Evolutionary conservation across 345 rosid species (phyloP), one percentile per base, ranked within the genome.

Genomic region (Eucalyptus regnans): DNA sequence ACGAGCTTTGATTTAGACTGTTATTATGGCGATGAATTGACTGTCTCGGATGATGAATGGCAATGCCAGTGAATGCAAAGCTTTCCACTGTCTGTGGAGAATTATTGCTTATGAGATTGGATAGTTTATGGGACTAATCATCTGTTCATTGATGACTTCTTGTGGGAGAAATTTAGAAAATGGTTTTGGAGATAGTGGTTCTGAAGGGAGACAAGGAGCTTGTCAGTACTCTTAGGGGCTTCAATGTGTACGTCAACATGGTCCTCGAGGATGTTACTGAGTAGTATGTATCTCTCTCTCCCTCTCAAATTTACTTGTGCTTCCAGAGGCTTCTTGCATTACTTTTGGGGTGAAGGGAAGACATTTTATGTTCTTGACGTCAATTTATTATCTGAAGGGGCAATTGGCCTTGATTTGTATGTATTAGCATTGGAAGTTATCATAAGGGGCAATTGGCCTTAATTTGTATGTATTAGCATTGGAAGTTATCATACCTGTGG

Each of bases 231-330:
- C 88, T 90, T 43, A 71, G 90, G 52, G 90, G 91, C 20, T 90
- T 90, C 66, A n/a, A 90, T 58, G 90, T 88, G 52, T 17, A 90
- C 5, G 89, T 88, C 56, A 90, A 13, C 80, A 90, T 90, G 91
- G 89, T 90, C 81, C 87, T 90, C 66, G 56, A 90, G 46, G 91
- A 90, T 46, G 91, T 90, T 89, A 76, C 89, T 56, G 89, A 90
- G 60, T 17, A 56, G 89, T 88, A 71, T 15, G 44, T 29, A 62
- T 33, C 89, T 68, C 31, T 27, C 52, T n/a, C 46, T n/a, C 56
- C 44, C 64, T 29, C 58, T 5, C 18, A 50, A 50, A 31, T 56
- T 68, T 37, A 62, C 14, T 89, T 14, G 27, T 52, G 46, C 9
- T 48, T 62, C 43, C 4, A 68, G 80, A 68, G 12, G 3, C 43